Evolutionary conservation across 805 yeast species (phyloP).

Genomic region (Myxozyma lipomycoides): DNA sequence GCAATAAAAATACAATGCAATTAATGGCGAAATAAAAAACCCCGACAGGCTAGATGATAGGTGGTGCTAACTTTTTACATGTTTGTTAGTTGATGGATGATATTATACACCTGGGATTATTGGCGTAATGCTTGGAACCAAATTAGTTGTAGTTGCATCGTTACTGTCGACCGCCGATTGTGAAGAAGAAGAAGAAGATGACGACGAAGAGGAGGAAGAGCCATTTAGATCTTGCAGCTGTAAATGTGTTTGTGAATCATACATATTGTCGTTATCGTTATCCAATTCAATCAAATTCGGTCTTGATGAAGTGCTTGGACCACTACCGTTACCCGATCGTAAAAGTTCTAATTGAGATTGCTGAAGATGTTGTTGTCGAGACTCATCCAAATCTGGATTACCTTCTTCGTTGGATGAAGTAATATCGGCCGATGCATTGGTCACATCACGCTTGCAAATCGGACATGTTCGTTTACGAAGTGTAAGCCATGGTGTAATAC

Average conservation of each 20-base stretch:
- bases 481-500: constrained; percentile 59
- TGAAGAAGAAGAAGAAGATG: no score
- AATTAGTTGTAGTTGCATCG: no score
- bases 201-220: no score
- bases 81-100: no score
- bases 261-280: constrained; percentile 3
- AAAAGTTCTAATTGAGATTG: constrained; percentile 8
- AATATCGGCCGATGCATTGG: constrained; percentile 4
- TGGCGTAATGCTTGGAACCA: no score
- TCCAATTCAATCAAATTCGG: constrained; percentile 12
- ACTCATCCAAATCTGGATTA: constrained; percentile 19
- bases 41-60: no score
- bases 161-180: no score
- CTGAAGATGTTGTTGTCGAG: constrained; percentile 23
- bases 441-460: constrained; percentile 49
- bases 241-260: constrained; percentile 6
- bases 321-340: neutral
- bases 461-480: constrained; percentile 55
- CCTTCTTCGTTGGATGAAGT: constrained; percentile 4
- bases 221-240: no score
- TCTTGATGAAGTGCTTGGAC: constrained; percentile 4
- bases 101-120: no score
- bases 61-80: no score
- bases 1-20: no score
- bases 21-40: no score